phyloP scores from a whole-genome alignment of 176 grass and related monocot genomes.

The Oryza punctata region DNA sequence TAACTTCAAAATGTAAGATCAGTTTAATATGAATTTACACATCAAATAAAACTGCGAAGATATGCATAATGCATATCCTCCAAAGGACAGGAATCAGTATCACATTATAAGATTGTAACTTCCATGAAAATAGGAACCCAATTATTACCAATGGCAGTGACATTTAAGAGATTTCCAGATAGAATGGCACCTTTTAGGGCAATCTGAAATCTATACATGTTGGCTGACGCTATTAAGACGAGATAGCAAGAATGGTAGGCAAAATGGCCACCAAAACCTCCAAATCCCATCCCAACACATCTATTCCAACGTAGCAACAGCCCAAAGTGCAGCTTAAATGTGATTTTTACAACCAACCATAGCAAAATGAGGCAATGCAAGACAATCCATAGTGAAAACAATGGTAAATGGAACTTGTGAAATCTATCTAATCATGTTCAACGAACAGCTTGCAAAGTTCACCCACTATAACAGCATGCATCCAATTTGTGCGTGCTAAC shows the following conservation, averaged over 20 bases:
- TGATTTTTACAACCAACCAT: not conserved
- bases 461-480: not conserved
- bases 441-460: not conserved
- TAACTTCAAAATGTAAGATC: constrained; percentile 15
- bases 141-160: not conserved
- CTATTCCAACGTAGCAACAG: not conserved
- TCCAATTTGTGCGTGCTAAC: not conserved
- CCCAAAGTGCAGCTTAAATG: not conserved
- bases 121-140: not conserved
- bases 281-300: not conserved
- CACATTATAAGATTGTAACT: not conserved
- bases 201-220: not conserved
- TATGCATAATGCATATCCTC: not conserved
- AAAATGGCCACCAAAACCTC: not conserved
- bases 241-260: not conserved
- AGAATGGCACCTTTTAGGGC: not conserved
- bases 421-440: not conserved
- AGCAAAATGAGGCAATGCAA: not conserved
- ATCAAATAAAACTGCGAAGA: not conserved
- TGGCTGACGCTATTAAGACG: not conserved
- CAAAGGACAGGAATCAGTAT: not conserved
- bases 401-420: not conserved
- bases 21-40: not conserved
- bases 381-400: not conserved
- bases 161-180: not conserved